Base-by-base conservation (phyloP, 768 basidiomycete species). In the Termitomyces sp. region DNA sequence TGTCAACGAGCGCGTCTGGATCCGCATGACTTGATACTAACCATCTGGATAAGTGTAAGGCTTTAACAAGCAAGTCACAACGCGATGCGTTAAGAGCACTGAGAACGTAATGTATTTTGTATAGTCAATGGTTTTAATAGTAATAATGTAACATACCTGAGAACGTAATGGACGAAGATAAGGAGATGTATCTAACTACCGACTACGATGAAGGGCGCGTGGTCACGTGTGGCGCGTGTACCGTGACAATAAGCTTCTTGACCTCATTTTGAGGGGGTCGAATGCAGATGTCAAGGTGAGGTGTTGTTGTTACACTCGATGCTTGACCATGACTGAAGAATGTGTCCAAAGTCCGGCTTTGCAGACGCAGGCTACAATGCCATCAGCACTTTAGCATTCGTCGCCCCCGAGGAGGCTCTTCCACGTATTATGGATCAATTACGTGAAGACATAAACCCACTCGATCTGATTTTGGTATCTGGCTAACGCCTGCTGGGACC, bases 401-500 rank as follows among this genome's bases (percentile, higher is more conserved):
- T 99, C 16, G 84, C 88, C 1, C 91, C 97, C 0, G 74, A 78
- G 0, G 64, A 73, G 0, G 82, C 89, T 11, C 74, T 97, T 3
- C 87, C 90, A 0, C 81, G 81, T 24, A 69, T 95, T n/a, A 70
- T 93, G 48, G 80, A 81, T 1, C 90, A 89, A 61, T 68, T 95
- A 3, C 74, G 76, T 24, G 65, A 70, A 0, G 90, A 95, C 67
- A 78, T 98, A n/a, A 76, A 87, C 57, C 76, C 84, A 0, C 62
- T 69, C 0, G 68, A 13, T 76, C 81, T 8, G 95, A 97, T 46
- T 68, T 93, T 18, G 91, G 85, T 6, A 87, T 97, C 15, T 98
- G 92, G 93, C 75, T 76, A 3, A 94, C 94, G 1, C 90, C 91
- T 0, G 86, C 88, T 54, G 96, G 89, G n/a, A 86, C 81, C 6